phyloP scores from a whole-genome alignment of 1,284 basidiomycete genomes.

The Apiotrichum laibachii region DNA sequence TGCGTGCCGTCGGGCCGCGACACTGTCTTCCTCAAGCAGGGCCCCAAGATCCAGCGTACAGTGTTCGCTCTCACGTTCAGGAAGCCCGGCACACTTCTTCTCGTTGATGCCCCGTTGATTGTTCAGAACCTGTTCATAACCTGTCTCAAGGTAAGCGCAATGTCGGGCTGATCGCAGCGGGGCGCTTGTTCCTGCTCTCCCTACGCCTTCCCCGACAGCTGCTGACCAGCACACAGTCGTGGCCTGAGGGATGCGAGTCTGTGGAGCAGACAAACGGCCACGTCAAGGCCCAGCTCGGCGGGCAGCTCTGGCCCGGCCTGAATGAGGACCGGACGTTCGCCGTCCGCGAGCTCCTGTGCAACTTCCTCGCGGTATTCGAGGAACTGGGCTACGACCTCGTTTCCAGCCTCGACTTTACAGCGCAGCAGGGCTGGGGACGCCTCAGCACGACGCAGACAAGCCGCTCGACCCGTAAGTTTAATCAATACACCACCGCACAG shows the following conservation, averaged over 20 bases:
- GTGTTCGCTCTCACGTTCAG: conserved; percentile 38
- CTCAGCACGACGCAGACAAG: neutral
- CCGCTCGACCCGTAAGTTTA: neutral
- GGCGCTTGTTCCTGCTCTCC: neutral
- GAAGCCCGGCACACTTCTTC: conserved; percentile 28
- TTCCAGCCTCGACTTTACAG: conserved; percentile 31
- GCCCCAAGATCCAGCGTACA: conserved; percentile 26
- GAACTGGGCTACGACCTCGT: conserved; percentile 36
- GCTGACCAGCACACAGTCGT: neutral
- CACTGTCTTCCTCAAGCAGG: conserved; percentile 33
- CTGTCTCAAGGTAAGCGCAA: neutral
- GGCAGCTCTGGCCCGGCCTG: neutral
- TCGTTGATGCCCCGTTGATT: conserved; percentile 38
- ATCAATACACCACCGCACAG: neutral
- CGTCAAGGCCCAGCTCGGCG: neutral
- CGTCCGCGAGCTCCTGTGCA: conserved; percentile 3
- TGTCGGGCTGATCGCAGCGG: neutral
- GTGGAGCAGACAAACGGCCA: neutral
- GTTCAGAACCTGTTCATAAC: conserved; percentile 28
- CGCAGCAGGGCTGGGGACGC: neutral
- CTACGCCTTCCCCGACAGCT: too few relatives aligned
- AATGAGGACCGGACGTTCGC: neutral
- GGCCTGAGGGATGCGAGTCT: neutral
- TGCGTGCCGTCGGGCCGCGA: conserved; percentile 22
- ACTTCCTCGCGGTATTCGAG: conserved; percentile 33